Evolutionary conservation across 768 basidiomycete genomes (phyloP).

Genomic region (Austroboletus festivus): DNA sequence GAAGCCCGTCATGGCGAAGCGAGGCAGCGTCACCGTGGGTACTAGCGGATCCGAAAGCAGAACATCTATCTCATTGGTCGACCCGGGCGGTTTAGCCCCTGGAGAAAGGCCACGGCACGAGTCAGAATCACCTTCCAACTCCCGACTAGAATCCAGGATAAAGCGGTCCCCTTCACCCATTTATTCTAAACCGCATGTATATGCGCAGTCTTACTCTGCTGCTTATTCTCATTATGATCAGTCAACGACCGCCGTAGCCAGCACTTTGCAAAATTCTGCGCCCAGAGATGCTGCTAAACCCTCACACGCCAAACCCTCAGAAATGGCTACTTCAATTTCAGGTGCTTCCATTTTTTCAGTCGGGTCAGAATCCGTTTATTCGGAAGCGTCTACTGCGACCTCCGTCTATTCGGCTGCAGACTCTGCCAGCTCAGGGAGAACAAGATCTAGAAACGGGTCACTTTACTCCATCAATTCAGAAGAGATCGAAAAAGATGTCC

Average conservation of each 20-base stretch:
- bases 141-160: slow-evolving; percentile 17
- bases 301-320: slow-evolving; percentile 18
- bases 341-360: slow-evolving; percentile 27
- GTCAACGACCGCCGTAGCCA: slow-evolving; percentile 3
- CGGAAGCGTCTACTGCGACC: slow-evolving; percentile 28
- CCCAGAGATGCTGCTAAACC: not conserved
- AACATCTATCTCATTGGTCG: slow-evolving; percentile 18
- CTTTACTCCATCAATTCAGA: slow-evolving; percentile 6
- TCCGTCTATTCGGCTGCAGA: slow-evolving; percentile 17
- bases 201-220: slow-evolving; percentile 16
- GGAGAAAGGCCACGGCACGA: slow-evolving; percentile 6
- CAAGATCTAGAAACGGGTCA: slow-evolving; percentile 15
- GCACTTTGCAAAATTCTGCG: not conserved
- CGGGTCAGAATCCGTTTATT: slow-evolving; percentile 26
- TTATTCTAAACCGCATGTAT: slow-evolving; percentile 9
- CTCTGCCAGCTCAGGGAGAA: not conserved
- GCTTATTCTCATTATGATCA: slow-evolving; percentile 18
- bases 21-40: slow-evolving; percentile 30
- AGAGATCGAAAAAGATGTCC: slow-evolving; percentile 18
- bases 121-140: slow-evolving; percentile 18
- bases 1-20: slow-evolving; percentile 74
- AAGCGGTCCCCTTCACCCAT: slow-evolving; percentile 19
- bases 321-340: slow-evolving; percentile 24
- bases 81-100: not conserved
- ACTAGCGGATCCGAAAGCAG: slow-evolving; percentile 6